Percentiles rank a stretch among this genome's conserved stretches.
Conservation (phyloP, 2,329 filamentous ascomycete species). For the Colletotrichum higginsianum region DNA sequence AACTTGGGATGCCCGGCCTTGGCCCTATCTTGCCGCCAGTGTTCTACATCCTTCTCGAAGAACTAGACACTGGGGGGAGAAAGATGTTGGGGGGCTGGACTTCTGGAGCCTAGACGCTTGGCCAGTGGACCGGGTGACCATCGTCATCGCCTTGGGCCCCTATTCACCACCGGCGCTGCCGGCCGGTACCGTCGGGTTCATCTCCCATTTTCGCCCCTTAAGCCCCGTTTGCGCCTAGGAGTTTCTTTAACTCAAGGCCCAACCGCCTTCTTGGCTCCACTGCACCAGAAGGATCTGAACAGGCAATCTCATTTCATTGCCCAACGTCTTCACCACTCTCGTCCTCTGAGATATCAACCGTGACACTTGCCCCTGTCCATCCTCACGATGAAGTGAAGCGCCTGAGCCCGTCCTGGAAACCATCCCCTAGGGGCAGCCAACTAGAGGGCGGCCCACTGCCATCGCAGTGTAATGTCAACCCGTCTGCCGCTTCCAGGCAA, state of each 20-base stretch:
- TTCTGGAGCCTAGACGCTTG: constrained; percentile 11
- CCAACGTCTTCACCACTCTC: constrained; percentile 3
- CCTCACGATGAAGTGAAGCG: constrained; percentile 24
- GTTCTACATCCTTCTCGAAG: constrained; percentile 40
- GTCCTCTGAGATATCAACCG: neutral
- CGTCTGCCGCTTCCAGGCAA: constrained; percentile 29
- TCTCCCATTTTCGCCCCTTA: constrained; percentile 37
- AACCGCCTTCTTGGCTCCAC: constrained; percentile 32
- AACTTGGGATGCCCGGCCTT: neutral
- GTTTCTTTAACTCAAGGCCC: constrained; percentile 33
- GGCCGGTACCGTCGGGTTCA: constrained; percentile 30
- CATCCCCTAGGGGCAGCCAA: constrained; percentile 6
- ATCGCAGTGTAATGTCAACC: constrained; percentile 28
- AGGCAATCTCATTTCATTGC: constrained; percentile 35
- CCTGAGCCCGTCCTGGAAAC: constrained; percentile 23
- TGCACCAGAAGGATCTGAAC: constrained; percentile 37
- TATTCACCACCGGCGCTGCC: constrained; percentile 37
- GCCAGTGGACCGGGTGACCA: constrained; percentile 18
- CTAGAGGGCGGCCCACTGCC: constrained; percentile 20
- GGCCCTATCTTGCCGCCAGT: constrained; percentile 9
- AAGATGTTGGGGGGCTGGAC: neutral
- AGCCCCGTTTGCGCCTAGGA: constrained; percentile 24
- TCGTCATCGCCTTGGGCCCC: constrained; percentile 36
- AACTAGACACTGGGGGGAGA: constrained; percentile 1
- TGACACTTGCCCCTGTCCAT: constrained; percentile 14